These are phyloP conservation scores for Penstemon eatonii DNA, from an alignment of 257 asterid genomes.

Conservation along the genomic window DNA sequence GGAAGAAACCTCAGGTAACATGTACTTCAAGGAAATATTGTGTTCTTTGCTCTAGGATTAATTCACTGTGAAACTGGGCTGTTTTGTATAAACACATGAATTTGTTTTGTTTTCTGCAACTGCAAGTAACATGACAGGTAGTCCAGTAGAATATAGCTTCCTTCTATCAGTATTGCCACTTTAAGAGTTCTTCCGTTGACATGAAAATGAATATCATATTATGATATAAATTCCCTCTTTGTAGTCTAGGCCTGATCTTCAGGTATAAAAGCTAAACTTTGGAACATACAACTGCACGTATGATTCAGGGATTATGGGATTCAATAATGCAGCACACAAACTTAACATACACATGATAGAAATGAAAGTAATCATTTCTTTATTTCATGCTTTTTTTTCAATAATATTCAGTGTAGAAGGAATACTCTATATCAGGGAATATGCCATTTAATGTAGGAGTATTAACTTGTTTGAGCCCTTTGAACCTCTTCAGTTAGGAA, in stretches of 20 bases:
- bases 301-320: neutral
- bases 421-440: neutral
- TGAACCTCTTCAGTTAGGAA: slow-evolving; percentile 9
- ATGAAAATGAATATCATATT: neutral
- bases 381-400: neutral
- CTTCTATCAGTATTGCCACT: neutral
- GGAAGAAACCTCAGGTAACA: slow-evolving; percentile 88
- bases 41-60: slow-evolving; percentile 11
- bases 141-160: too few relatives aligned
- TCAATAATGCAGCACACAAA: neutral
- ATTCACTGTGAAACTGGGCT: neutral
- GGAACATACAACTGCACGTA: neutral
- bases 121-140: too few relatives aligned
- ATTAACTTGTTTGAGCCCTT: neutral
- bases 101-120: neutral
- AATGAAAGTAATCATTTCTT: slow-evolving; percentile 5
- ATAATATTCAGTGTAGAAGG: neutral
- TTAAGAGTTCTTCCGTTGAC: neutral
- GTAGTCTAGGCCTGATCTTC: slow-evolving; percentile 2
- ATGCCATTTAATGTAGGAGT: neutral
- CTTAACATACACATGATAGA: neutral
- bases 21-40: slow-evolving; percentile 1
- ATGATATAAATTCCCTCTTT: slow-evolving; percentile 1
- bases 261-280: neutral
- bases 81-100: neutral